Evolutionary conservation across 192 early-diverging fungal species (phyloP).

Genomic region (Lobosporangium transversale): DNA sequence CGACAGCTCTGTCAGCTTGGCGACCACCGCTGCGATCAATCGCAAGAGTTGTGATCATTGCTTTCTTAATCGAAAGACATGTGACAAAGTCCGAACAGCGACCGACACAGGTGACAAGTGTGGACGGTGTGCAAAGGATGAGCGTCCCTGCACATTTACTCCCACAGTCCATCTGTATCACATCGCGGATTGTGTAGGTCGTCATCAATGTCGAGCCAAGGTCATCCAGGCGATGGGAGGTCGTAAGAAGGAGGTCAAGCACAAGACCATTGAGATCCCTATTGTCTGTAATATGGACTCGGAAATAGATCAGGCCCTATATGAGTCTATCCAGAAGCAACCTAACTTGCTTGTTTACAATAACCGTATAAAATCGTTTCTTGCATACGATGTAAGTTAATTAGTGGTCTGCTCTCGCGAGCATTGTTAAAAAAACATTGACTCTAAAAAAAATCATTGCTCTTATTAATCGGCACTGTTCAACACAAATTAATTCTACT

Average conservation of each 20-base stretch:
- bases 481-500: too few species aligned
- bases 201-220: conserved; percentile 52
- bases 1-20: conserved; percentile 43
- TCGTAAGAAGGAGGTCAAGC: conserved; percentile 50
- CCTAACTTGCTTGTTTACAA: conserved; percentile 49
- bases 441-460: too few species aligned
- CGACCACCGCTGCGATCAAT: conserved; percentile 48
- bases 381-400: conserved; percentile 42
- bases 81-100: conserved; percentile 44
- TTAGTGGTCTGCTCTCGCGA: too few species aligned
- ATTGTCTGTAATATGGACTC: conserved; percentile 51
- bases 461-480: too few species aligned
- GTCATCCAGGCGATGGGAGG: conserved; percentile 52
- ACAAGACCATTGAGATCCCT: conserved; percentile 50
- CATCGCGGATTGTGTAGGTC: conserved; percentile 50
- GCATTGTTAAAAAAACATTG: too few species aligned
- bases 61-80: conserved; percentile 51
- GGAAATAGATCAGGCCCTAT: conserved; percentile 37
- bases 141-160: conserved; percentile 45
- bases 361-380: conserved; percentile 49
- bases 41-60: conserved; percentile 51
- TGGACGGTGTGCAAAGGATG: conserved; percentile 45
- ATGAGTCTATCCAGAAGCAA: conserved; percentile 45
- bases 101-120: conserved; percentile 40
- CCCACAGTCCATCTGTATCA: conserved; percentile 50